Evolutionary conservation across 208 protist species (phyloP), one percentile per base, ranked within the genome.

Genomic region (Leishmania major): DNA sequence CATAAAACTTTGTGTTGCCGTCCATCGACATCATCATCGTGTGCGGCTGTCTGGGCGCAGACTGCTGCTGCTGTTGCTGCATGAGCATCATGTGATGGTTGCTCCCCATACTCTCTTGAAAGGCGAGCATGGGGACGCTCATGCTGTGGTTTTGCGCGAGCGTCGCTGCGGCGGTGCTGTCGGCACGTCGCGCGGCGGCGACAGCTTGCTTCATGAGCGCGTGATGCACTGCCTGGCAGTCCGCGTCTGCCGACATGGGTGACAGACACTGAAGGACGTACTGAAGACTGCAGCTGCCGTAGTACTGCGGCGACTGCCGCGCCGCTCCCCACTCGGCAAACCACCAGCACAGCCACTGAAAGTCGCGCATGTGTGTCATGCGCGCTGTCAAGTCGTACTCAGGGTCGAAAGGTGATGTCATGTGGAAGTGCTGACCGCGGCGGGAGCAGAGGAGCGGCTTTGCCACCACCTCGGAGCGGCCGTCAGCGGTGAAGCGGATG

Each of bases 371-470:
- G 77, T 89, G 85, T 3, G 90, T 88, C 94, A 97, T 97, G 73
- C 89, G 87, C 19, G 92, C 91, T 11, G 94, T 96, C 25, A 97
- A 77, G 80, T 97, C 94, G 84, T 95, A 95, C 84, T 96, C 88
- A 7, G 87, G 87, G 62, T 97, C 94, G 78, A 97, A 96, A 5
- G 94, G 94, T 5, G 92, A 96, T 59, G 94, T 97, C 81, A 97
- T 86, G 77, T 92, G 93, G 35, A 96, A 91, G 82, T 94, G 86
- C 84, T 97, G 92, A 17, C 94, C 92, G 1, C 92, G 87, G 40
- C 89, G 88, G n/a, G 85, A 84, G 81, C 94, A 97, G 22, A 89
- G 79, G 69, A 64, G 49, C 40, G 94, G 94, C 87, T 97, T 97
- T 53, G 73, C 84, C 71, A 96, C 89, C 66, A 95, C 91, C 1